A percentile compares a stretch with the other conserved stretches of the same genome.
These are phyloP conservation scores for Turritis glabra DNA, from an alignment of 345 rosid species.

Conservation along the genomic window DNA sequence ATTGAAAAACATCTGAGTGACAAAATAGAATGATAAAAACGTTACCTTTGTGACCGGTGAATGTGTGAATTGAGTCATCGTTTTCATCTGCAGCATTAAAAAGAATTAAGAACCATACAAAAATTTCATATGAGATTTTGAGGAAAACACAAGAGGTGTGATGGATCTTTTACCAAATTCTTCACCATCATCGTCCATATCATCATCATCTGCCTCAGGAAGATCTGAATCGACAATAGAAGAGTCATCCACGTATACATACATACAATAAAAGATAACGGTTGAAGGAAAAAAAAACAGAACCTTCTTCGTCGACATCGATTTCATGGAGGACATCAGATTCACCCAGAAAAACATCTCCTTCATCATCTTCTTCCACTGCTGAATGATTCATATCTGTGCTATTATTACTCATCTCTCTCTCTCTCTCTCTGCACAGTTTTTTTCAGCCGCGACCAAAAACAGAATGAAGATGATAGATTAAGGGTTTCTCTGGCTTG, in stretches of 20 bases:
- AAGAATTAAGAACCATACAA: neutral
- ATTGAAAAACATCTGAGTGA: neutral
- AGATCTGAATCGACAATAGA: conserved; percentile 49
- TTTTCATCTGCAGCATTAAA: conserved; percentile 47
- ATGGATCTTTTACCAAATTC: conserved; percentile 38
- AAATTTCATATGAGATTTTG: neutral
- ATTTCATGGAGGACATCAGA: conserved; percentile 71
- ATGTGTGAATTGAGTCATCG: conserved; percentile 87
- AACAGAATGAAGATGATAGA: neutral
- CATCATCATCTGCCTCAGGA: conserved; percentile 69
- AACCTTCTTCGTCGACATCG: conserved; percentile 80
- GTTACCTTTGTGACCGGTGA: conserved; percentile 84
- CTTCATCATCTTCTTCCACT: conserved; percentile 52
- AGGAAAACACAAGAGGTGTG: neutral
- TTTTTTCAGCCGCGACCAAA: neutral
- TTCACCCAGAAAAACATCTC: conserved; percentile 71
- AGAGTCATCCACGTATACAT: neutral
- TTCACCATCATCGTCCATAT: conserved; percentile 46
- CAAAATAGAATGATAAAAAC: neutral
- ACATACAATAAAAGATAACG: neutral
- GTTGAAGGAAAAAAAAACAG: neutral
- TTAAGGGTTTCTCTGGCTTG: too few relatives aligned
- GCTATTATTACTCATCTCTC: conserved; percentile 14
- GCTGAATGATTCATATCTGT: conserved; percentile 34
- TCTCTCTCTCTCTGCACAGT: neutral